Evolutionary conservation across 1,284 basidiomycete genomes (phyloP), one percentile per base, ranked within the genome.

Genomic region (Cutaneotrichosporon dermatis): DNA sequence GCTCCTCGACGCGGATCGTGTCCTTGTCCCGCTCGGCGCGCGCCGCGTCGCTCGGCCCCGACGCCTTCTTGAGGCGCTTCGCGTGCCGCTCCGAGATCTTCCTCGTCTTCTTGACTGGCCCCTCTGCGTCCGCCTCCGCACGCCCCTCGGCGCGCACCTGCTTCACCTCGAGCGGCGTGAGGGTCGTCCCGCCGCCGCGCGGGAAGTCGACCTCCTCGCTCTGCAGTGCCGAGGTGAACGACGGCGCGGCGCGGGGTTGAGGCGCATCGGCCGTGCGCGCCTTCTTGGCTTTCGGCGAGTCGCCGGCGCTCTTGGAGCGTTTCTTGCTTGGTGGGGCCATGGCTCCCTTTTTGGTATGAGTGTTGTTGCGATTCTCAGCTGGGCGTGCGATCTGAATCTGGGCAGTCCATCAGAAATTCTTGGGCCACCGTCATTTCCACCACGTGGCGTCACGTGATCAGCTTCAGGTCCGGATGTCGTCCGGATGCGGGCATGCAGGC

Each of bases 91-190:
- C 70, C 59, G 69, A 70, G 49, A 71, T 55, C 49, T 70, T 62
- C 46, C 69, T 59, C 55, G 68, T 65, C 60, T 69, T 66, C 58
- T 67, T 62, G 72, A 76, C 34, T 6, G 89, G 69, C n/a, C 73
- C 79, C 67, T 92, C 90, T 44, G 84, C 83, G 68, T 92, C 85
- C 0, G 90, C 91, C 74, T 97, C 92, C 71, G 86, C 85, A 9
- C 85, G 80, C 4, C 87, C 95, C 75, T 98, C 94, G 16, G 88
- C 86, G 57, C 88, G 85, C 35, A 91, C 85, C 61, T 88, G 82
- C 74, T 94, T 92, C 64, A 92, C 87, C 77, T 99, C 94, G n/a
- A 92, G 80, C 35, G 92, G 88, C 36, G 94, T 96, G 66, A 96
- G 84, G 42, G 82, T 76, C 4, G 81, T 79, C 43, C 83, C 83